Evolutionary conservation across 2,329 filamentous ascomycete species (phyloP).

Genomic region (Sordariomycetes sp.): DNA sequence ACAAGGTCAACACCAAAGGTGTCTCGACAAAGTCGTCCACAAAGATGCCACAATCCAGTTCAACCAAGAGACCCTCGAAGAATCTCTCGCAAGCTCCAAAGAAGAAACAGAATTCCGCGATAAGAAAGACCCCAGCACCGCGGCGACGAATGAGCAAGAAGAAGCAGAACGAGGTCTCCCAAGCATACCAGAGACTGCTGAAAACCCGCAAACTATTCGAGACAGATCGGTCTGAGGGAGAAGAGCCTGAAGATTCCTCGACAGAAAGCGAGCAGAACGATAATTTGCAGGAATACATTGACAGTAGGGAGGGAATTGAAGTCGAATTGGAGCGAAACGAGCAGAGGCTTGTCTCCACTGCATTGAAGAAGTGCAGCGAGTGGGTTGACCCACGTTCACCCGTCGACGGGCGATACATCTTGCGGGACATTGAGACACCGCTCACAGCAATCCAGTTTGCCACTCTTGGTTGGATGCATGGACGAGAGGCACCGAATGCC

Average conservation of each 20-base stretch:
- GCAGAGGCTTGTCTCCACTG: background rate
- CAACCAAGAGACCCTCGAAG: too few species aligned
- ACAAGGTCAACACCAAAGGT: background rate
- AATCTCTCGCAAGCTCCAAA: too few species aligned
- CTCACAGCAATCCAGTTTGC: background rate
- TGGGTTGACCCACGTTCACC: background rate
- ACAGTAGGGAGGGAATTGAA: background rate
- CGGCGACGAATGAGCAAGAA: background rate
- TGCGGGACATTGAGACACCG: background rate
- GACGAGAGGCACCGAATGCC: background rate
- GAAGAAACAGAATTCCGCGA: background rate
- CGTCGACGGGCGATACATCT: background rate
- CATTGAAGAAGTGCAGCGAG: background rate
- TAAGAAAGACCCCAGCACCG: background rate
- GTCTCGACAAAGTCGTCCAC: background rate
- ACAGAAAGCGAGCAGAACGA: background rate
- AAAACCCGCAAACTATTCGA: background rate
- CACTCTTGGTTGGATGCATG: background rate
- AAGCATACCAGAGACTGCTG: background rate
- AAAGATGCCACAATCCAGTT: background rate
- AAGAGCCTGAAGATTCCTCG: too few species aligned
- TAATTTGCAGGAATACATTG: background rate
- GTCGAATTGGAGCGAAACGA: background rate
- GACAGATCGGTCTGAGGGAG: background rate
- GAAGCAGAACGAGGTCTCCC: background rate